Base-by-base conservation (phyloP, 495 filamentous ascomycete genomes). In the Massariosphaeria phaeospora region DNA sequence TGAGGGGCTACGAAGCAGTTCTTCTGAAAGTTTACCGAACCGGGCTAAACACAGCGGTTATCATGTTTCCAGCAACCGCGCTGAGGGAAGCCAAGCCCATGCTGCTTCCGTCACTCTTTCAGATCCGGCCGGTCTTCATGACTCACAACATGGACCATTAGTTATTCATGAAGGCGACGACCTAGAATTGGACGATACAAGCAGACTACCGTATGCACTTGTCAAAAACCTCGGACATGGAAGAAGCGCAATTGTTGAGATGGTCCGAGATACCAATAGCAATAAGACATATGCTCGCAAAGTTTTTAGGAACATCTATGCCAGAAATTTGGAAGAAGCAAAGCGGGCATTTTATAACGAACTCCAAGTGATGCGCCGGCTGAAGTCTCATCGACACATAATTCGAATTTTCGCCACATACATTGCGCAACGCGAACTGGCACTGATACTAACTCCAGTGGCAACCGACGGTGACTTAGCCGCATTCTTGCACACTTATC, bases 321-420 rank as follows among this genome's bases (percentile, higher is more conserved):
- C 56, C 0, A 25, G 50, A 12, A 48, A 54, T 21, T 8, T 39
- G 5, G 18, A 34, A 5, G 24, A 41, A 20, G 39, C 10, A 17
- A 25, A 55, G 20, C 34, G 33, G 9, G 31, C 25, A 5, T 55
- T 55, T 17, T 23, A 20, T 3, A 45, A 61, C 34, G 57, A 61
- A 47, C 15, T 57, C 10, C n/a, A 23, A 8, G 25, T 55, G 11
- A 45, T 62, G 23, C 47, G 44, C 8, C 43, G 44, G 1, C 41
- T 62, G 2, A 44, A 31, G 1, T 21, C 41, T 15, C 48, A 57
- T 30, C 54, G 38, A n/a, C 59, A 62, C 17, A 50, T 62, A 26
- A 31, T 62, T 24, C 48, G 43, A 13, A 18, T 62, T 13, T 33
- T 30, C 41, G 59, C 48, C 23, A 57, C 48, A 1, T 62, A 62